Evolutionary conservation across 306 rosid genomes (phyloP).

Genomic region (Cyclanthera cordifolia): DNA sequence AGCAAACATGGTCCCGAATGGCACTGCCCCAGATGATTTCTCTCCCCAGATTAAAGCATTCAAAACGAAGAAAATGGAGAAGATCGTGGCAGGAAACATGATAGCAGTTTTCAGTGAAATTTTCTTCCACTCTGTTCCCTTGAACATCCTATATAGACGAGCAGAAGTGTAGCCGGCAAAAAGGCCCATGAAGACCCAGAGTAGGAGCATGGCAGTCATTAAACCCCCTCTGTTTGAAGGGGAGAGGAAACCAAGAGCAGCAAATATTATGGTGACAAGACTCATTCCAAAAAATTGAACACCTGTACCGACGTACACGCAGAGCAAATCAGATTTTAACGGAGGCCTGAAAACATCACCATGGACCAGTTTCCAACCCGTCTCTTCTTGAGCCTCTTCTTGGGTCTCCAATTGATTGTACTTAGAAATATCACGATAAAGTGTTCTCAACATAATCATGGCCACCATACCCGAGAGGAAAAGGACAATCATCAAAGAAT

Average conservation of each 20-base stretch:
- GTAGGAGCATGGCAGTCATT: constrained; percentile 84
- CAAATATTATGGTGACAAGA: constrained; percentile 77
- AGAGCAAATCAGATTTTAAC: constrained; percentile 53
- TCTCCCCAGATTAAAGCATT: constrained; percentile 89
- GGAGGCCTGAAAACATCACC: constrained; percentile 87
- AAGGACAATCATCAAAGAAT: constrained; percentile 79
- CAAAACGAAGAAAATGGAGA: constrained; percentile 60
- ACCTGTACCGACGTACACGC: constrained; percentile 84
- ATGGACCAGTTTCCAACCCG: constrained; percentile 86
- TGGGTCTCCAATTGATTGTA: constrained; percentile 83
- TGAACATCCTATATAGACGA: constrained; percentile 58
- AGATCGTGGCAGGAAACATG: constrained; percentile 55
- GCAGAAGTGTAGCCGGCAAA: constrained; percentile 60
- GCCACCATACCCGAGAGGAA: constrained; percentile 94
- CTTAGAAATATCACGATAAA: constrained; percentile 86
- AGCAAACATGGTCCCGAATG: constrained; percentile 94
- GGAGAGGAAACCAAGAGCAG: constrained; percentile 77
- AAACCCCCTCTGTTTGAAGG: constrained; percentile 87
- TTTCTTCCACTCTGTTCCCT: constrained; percentile 74
- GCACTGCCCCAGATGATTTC: constrained; percentile 87
- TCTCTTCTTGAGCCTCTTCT: constrained; percentile 90
- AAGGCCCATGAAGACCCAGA: constrained; percentile 85
- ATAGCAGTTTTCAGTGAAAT: constrained; percentile 63
- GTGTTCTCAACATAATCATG: constrained; percentile 94
- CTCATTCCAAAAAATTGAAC: constrained; percentile 87